phyloP scores from a whole-genome alignment of 345 rosid species.

The Heritiera fomes region DNA sequence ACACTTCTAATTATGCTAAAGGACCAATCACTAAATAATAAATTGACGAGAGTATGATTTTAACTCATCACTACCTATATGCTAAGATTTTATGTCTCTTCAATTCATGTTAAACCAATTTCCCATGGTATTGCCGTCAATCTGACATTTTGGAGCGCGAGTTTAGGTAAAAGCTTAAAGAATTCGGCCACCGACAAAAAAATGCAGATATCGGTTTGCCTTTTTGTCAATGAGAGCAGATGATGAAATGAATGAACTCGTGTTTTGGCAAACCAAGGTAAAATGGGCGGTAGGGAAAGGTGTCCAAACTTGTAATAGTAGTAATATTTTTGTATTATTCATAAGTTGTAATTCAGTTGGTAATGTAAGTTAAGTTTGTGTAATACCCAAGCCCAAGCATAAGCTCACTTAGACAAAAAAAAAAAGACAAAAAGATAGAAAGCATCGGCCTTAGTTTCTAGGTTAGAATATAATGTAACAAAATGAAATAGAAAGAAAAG shows the following conservation, averaged over 20 bases:
- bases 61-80: background rate
- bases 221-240: background rate
- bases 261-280: background rate
- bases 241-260: background rate
- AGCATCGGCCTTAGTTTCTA: too few relatives aligned
- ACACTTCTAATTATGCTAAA: too few relatives aligned
- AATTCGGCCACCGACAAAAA: background rate
- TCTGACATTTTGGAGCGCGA: background rate
- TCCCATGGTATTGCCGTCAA: background rate
- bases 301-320: background rate
- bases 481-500: too few relatives aligned
- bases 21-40: too few relatives aligned
- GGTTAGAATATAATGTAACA: too few relatives aligned
- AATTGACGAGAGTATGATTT: background rate
- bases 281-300: background rate
- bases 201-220: background rate
- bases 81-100: background rate
- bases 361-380: too few relatives aligned
- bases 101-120: background rate
- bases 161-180: background rate
- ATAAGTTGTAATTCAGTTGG: too few relatives aligned
- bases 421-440: too few relatives aligned
- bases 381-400: too few relatives aligned
- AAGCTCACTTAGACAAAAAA: too few relatives aligned
- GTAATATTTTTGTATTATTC: background rate